Conservation (phyloP, 371 early-diverging fungal species). For the Mucor indicus region DNA sequence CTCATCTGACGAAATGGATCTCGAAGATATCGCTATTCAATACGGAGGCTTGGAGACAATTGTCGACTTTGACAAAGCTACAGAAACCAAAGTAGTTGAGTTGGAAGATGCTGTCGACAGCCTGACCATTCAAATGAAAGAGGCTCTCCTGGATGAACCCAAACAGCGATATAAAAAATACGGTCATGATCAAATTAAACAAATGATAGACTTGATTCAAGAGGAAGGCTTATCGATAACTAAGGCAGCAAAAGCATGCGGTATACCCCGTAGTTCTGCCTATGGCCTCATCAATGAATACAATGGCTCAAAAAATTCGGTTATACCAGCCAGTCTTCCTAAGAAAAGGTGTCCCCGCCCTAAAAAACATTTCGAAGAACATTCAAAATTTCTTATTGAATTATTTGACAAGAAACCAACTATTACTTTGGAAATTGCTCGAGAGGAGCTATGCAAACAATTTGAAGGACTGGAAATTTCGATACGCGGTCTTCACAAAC, state of each 20-base stretch:
- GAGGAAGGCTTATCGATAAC: constrained; percentile 13
- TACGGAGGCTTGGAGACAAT: neutral
- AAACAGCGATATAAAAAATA: neutral
- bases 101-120: neutral
- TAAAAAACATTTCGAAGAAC: constrained; percentile 6
- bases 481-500: constrained; percentile 9
- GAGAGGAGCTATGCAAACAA: constrained; percentile 1
- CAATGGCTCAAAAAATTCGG: constrained; percentile 7
- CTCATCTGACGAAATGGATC: too few species aligned
- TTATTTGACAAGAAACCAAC: constrained; percentile 11
- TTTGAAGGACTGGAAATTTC: constrained; percentile 6
- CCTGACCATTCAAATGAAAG: neutral
- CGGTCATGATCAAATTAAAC: neutral
- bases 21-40: neutral
- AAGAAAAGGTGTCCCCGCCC: neutral
- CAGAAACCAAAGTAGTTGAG: neutral
- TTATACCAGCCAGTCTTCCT: constrained; percentile 2
- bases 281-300: constrained; percentile 8
- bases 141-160: too few species aligned
- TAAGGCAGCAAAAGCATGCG: constrained; percentile 8
- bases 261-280: constrained; percentile 13
- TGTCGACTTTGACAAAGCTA: neutral
- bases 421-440: constrained; percentile 11
- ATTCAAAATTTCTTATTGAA: constrained; percentile 14
- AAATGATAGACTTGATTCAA: constrained; percentile 5